Base-by-base conservation (phyloP, 2,329 filamentous ascomycete genomes). In the Diaporthe aspalathi region DNA sequence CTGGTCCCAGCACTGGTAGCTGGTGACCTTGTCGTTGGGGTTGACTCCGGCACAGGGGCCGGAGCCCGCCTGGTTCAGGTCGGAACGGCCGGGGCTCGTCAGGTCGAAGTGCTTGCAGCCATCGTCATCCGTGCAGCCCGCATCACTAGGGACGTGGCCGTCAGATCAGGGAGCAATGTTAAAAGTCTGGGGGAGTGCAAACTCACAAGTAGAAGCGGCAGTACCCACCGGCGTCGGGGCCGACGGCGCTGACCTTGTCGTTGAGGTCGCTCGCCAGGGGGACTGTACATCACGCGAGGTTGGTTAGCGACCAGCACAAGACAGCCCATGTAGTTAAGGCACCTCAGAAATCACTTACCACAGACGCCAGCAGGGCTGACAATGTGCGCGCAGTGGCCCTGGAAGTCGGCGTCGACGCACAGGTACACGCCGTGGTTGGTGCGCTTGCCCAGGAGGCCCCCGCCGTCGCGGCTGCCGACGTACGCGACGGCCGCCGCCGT, bases 51-150 rank as follows among this genome's bases (percentile, higher is more conserved):
- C 53, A 22, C 32, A 56, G 53, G 53, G 20, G 9, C 52, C 16
- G 2, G 17, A 35, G n/a, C 52, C 29, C 17, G 29, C 24, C 20
- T 35, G 20, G 20, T 54, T 35, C 29, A 54, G 52, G 52, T 35
- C 29, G 29, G 52, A 53, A 35, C 27, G 17, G 20, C 52, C 52
- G 4, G 29, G 29, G 52, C 32, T 35, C 52, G 17, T 35, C 52
- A 54, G 20, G 52, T 54, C 52, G 29, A 54, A 54, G 27, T 35
- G 52, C 52, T 35, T 54, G 52, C 29, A 54, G 29, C 29, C 52
- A 22, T 22, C 20, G 29, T 35, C 52, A 22, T 54, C 29, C 8
- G 52, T 54, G 52, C 29, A 54, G 20, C 20, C 52, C 29, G 52
- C 29, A 12, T 54, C 29, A 12, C 52, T 54, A 22, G 2, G 6